Base-by-base conservation (phyloP, 805 yeast genomes). In the Komagataella kurtzmanii region DNA sequence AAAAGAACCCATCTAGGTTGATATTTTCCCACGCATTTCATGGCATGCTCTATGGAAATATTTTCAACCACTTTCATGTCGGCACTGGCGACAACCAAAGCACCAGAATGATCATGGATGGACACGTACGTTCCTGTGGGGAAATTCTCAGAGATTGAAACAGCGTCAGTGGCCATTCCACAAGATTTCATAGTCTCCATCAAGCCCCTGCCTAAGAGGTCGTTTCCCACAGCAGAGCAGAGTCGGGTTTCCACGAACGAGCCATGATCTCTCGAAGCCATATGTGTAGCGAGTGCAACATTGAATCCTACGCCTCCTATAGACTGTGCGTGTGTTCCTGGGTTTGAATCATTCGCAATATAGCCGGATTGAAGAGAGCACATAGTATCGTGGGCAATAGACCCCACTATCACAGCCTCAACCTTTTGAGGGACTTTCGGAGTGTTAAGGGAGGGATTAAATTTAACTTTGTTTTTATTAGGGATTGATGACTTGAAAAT, bases 281-380 rank as follows among this genome's bases (percentile, higher is more conserved):
- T 75, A 17, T 65, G 59, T 3, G 84, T 70, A 0, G 93, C 91
- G n/a, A 76, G 59, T 0, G 87, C 81, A 14, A 88, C 81, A 58
- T 89, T 88, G 62, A 76, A 81, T 0, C 88, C 97, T 2, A 88
- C 96, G 1, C 96, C 97, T 1, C 96, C 97, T 7, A 87, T 62
- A 0, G 83, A 71, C 2, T 81, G 72, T 1, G 64, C 58, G 5
- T 78, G 72, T 0, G 58, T 61, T 0, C 93, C 89, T 0, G 93
- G 93, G 56, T 85, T 85, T 2, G 96, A 88, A 53, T 91, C 91
- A 10, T 68, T 65, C 57, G 74, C 58, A 17, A 56, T 58, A 1
- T 62, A 56, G 1, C 24, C 24, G 1, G 58, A 47, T 1, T 21
- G 21, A 5, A 83, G 59, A 12, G 72, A 71, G 55, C 87, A 78